Evolutionary conservation across 2,329 filamentous ascomycete species (phyloP), one percentile per base, ranked within the genome.

Genomic region (Sarocladiaceae sp.): DNA sequence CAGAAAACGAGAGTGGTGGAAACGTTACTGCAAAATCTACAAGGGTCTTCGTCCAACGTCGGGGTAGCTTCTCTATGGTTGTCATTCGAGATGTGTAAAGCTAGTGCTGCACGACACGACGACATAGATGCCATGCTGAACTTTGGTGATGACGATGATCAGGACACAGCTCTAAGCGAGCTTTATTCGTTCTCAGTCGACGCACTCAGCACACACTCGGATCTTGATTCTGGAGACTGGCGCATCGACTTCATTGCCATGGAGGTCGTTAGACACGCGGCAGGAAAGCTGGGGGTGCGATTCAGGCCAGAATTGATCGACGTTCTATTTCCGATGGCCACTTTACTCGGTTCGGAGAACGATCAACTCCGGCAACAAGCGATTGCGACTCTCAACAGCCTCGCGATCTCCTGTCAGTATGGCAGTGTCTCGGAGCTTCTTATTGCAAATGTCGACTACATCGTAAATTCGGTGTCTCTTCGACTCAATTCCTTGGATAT

Each of bases 401-500:
- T 96, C n/a, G 83, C 91, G 1, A 58, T 64, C 2, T 75, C 83
- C 1, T 96, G 88, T 55, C 80, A 77, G 2, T 98, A 97, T 55
- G 49, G 58, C 0, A 82, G 74, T 53, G 84, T 91, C 4, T 83
- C 84, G 20, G 80, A 86, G 13, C 69, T 98, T 51, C 83, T 98
- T 31, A 78, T 97, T 21, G 81, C 85, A 43, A 98, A 98, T 49
- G 90, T 88, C 13, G 93, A 98, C 62, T 98, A 98, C 60, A 85
- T 98, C 65, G 83, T 97, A 48, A 97, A 97, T 58, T 88, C 93
- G 0, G 80, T 98, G 13, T 88, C 87, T 0, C 66, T 97, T 48
- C 86, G 89, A 49, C 75, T 98, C 6, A 96, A 95, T 55, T 88
- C 87, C 0, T 88, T 96, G 51, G 89, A 96, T 51, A 83, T 97